These are phyloP conservation scores for Erysimum cheiranthoides DNA, from an alignment of 345 rosid species.

Conservation along the genomic window DNA sequence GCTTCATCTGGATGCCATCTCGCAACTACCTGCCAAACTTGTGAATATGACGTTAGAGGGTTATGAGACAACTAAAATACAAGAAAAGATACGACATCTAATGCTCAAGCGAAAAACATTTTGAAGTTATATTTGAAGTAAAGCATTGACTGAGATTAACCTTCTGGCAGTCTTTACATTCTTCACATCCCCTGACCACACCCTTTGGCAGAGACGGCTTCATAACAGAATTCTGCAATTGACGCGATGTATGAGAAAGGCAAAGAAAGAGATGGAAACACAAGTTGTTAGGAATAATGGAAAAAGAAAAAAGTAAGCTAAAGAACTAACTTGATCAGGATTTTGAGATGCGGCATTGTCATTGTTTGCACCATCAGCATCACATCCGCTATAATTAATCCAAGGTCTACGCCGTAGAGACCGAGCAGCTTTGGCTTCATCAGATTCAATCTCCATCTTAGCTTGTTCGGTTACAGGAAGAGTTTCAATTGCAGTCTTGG, in stretches of 20 bases:
- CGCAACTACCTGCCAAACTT: conserved; percentile 65
- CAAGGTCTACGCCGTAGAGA: conserved; percentile 67
- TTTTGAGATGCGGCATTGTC: conserved; percentile 58
- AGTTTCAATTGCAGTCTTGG: conserved; percentile 44
- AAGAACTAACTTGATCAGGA: conserved; percentile 61
- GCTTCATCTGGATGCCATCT: conserved; percentile 87
- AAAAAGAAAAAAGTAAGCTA: neutral
- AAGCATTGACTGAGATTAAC: conserved; percentile 48
- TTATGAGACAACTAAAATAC: conserved; percentile 23
- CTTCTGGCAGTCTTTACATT: conserved; percentile 90
- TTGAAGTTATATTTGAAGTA: neutral
- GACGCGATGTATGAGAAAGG: conserved; percentile 33
- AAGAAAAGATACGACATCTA: conserved; percentile 11
- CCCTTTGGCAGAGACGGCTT: conserved; percentile 77
- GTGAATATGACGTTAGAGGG: conserved; percentile 29
- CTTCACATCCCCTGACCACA: conserved; percentile 75
- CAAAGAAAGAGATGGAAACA: conserved; percentile 14
- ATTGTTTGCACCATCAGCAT: conserved; percentile 46
- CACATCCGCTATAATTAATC: conserved; percentile 58
- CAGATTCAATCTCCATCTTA: conserved; percentile 56
- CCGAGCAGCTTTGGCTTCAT: conserved; percentile 53
- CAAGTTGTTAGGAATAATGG: conserved; percentile 19
- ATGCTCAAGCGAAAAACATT: conserved; percentile 5
- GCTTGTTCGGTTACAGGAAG: conserved; percentile 53
- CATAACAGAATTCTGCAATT: conserved; percentile 55